phyloP scores from a whole-genome alignment of 2,329 filamentous ascomycete species.

The Keithomyces neogunnii region DNA sequence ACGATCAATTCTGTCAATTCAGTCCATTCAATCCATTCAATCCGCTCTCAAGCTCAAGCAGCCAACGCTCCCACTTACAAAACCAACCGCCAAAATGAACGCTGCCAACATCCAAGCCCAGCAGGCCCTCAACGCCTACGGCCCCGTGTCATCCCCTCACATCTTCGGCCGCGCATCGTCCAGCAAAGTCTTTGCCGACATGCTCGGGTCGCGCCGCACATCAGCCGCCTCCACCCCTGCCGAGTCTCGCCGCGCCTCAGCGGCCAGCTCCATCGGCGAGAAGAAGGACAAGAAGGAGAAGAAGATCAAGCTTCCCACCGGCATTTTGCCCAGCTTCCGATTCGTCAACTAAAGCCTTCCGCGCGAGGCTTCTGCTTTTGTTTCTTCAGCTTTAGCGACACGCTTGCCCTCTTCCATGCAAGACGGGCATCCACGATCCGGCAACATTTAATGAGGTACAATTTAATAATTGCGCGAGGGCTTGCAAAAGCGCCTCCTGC shows the following conservation, averaged over 20 bases:
- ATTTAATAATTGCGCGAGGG: no score
- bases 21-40: no score
- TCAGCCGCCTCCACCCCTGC: not conserved
- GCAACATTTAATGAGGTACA: no score
- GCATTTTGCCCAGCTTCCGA: constrained; percentile 6
- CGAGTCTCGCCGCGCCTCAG: constrained; percentile 2
- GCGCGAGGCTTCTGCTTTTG: not conserved
- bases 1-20: no score
- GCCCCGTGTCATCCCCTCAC: constrained; percentile 7
- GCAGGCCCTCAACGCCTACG: constrained; percentile 9
- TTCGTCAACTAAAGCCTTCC: constrained; percentile 4
- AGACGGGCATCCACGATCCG: no score
- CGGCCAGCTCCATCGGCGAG: constrained; percentile 3
- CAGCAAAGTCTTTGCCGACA: constrained; percentile 5
- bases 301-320: constrained; percentile 4
- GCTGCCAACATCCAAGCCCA: constrained; percentile 1
- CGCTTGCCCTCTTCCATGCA: no score
- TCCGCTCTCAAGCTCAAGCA: not conserved
- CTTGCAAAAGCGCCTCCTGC: no score
- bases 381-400: not conserved
- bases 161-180: constrained; percentile 5
- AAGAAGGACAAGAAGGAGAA: constrained; percentile 3
- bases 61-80: not conserved
- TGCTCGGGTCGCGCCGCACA: constrained; percentile 8
- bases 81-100: not conserved